Percentiles rank a stretch among this genome's conserved stretches.
phyloP scores from a whole-genome alignment of 2,329 filamentous ascomycete genomes.

The Madurella fahalii region DNA sequence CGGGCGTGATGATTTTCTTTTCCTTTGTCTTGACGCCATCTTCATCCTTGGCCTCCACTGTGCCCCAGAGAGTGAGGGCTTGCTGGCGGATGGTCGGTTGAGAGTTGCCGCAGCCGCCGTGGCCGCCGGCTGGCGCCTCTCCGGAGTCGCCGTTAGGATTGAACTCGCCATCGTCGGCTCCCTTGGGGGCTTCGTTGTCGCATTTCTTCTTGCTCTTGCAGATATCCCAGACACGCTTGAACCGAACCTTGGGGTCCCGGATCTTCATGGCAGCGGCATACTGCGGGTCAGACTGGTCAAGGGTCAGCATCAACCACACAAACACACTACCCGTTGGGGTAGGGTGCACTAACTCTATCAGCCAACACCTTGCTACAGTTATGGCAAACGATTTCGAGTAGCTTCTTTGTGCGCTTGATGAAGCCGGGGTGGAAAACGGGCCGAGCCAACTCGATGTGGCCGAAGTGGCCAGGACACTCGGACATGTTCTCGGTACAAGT shows the following conservation, averaged over 20 bases:
- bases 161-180: slow-evolving; percentile 65
- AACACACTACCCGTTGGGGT: slow-evolving; percentile 41
- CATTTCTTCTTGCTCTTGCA: slow-evolving; percentile 87
- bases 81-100: slow-evolving; percentile 86
- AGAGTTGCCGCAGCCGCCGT: slow-evolving; percentile 90
- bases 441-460: slow-evolving; percentile 94
- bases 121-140: slow-evolving; percentile 53
- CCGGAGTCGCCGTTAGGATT: slow-evolving; percentile 53
- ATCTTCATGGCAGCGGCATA: slow-evolving; percentile 78
- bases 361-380: slow-evolving; percentile 97
- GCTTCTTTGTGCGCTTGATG: slow-evolving; percentile 98
- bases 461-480: slow-evolving; percentile 96
- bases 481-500: slow-evolving; percentile 95
- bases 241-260: slow-evolving; percentile 90
- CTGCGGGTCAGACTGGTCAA: slow-evolving; percentile 71
- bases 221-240: slow-evolving; percentile 85
- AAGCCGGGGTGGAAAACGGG: slow-evolving; percentile 95
- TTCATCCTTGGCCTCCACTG: slow-evolving; percentile 73
- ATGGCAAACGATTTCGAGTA: slow-evolving; percentile 97
- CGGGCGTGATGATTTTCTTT: slow-evolving; percentile 76
- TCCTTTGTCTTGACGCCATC: slow-evolving; percentile 71
- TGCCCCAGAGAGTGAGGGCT: slow-evolving; percentile 74
- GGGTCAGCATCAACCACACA: slow-evolving; percentile 59
- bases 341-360: slow-evolving; percentile 83
- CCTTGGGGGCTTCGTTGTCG: slow-evolving; percentile 68